Evolutionary conservation across 116 monocot genomes (phyloP).

Genomic region (Phalaenopsis hybrid): DNA sequence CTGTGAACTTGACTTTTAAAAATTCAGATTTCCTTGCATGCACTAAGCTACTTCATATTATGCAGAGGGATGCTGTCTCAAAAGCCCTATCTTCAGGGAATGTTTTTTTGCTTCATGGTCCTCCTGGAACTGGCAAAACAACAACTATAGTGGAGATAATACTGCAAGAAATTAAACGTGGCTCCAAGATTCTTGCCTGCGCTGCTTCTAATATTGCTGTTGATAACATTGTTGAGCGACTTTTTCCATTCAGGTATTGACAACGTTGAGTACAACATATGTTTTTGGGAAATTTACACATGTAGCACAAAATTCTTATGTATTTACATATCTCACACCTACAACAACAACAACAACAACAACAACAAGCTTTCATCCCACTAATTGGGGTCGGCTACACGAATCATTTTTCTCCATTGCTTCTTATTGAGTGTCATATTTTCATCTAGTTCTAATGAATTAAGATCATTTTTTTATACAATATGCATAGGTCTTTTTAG

Average conservation of each 20-base stretch:
- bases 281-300: too few relatives aligned
- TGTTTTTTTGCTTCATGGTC: slow-evolving; percentile 94
- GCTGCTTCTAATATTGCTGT: slow-evolving; percentile 99
- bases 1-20: not conserved
- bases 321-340: too few relatives aligned
- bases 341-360: too few relatives aligned
- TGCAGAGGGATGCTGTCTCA: slow-evolving; percentile 72
- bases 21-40: not conserved
- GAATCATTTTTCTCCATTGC: too few relatives aligned
- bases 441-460: too few relatives aligned
- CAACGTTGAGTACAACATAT: not conserved
- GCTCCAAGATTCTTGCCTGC: slow-evolving; percentile 94
- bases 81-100: slow-evolving; percentile 70
- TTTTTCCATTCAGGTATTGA: slow-evolving; percentile 66
- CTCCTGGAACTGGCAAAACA: slow-evolving; percentile 97
- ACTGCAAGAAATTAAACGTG: slow-evolving; percentile 89
- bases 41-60: not conserved
- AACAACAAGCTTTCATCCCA: too few relatives aligned
- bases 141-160: slow-evolving; percentile 94
- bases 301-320: too few relatives aligned
- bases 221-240: slow-evolving; percentile 94
- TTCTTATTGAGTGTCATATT: too few relatives aligned
- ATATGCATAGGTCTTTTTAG: too few relatives aligned
- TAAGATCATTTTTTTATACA: too few relatives aligned
- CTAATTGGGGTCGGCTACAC: too few relatives aligned